A percentile compares a stretch with the other conserved stretches of the same genome.
Evolutionary conservation across 1,139 yeast genomes (phyloP).

Genomic region (Lodderomyces elongisporus): DNA sequence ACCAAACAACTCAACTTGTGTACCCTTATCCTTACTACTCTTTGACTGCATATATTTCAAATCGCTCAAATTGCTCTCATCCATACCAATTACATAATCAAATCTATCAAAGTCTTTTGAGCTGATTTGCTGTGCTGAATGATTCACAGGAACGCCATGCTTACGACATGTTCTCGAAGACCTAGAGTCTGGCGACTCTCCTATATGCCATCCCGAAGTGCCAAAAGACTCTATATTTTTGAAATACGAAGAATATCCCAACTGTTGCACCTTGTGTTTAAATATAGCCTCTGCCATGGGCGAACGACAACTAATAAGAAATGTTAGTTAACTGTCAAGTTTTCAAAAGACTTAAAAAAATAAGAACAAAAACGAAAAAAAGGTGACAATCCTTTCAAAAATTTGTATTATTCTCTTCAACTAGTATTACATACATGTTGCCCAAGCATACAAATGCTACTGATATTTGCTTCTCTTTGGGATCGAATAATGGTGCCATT

Average conservation of each 20-base stretch:
- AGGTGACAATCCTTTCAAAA: slow-evolving; percentile 4
- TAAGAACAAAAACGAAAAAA: background rate
- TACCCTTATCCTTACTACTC: slow-evolving; percentile 33
- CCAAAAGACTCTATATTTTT: slow-evolving; percentile 78
- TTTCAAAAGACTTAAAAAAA: background rate
- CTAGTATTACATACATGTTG: slow-evolving; percentile 62
- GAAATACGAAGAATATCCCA: slow-evolving; percentile 40
- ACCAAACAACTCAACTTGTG: slow-evolving; percentile 66
- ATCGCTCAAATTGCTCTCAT: slow-evolving; percentile 58
- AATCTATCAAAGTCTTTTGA: slow-evolving; percentile 58
- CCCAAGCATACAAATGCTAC: slow-evolving; percentile 93
- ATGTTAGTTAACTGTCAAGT: slow-evolving; percentile 12
- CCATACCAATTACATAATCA: slow-evolving; percentile 88
- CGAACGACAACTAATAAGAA: slow-evolving; percentile 67
- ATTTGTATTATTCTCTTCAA: no score
- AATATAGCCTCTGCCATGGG: slow-evolving; percentile 98
- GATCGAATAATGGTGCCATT: slow-evolving; percentile 17
- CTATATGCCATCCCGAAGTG: slow-evolving; percentile 78
- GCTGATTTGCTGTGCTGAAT: slow-evolving; percentile 67
- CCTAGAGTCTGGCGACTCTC: slow-evolving; percentile 76
- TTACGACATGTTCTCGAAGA: slow-evolving; percentile 63
- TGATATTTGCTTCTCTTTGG: slow-evolving; percentile 35
- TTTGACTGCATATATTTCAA: slow-evolving; percentile 58
- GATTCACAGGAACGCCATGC: slow-evolving; percentile 72
- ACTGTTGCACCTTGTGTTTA: slow-evolving; percentile 52